Base-by-base conservation (phyloP, 768 basidiomycete genomes). In the Mycena maculata region DNA sequence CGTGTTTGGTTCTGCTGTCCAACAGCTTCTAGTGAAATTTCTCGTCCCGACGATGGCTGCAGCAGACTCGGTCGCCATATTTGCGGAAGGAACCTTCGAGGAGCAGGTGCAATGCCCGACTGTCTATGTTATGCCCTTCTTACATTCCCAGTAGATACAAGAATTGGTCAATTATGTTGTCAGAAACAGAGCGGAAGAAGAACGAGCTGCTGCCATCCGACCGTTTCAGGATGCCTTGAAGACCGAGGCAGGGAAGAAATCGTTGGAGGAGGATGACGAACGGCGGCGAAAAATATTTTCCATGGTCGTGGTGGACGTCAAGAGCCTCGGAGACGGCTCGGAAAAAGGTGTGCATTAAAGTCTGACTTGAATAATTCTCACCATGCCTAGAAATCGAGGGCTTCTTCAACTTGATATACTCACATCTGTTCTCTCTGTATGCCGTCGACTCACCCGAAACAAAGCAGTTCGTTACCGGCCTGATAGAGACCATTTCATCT, bases 11-110 rank as follows among this genome's bases (percentile, higher is more conserved):
- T 63, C n/a, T 82, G 76, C 79, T 80, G 71, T 75, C 70, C 78
- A 76, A 71, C n/a, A 65, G 76, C 79, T 71, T 77, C 39, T 25
- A 6, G 13, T 38, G 50, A 61, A 60, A 65, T 60, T 68, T 64
- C 65, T 63, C 45, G 20, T 49, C 30, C 45, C 49, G 48, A 65
- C 59, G 22, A 93, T 94, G 92, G 79, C 88, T 63, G 78, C 76
- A 70, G 83, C 90, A 71, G 93, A 94, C 80, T 92, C 92, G 42
- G 84, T 95, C 62, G 89, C 93, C 65, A 88, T 95, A 70, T 95
- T 94, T 75, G 89, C 92, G 22, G 94, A 96, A 79, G 94, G 94
- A 55, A 94, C 93, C 2, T 95, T 92, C 72, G 90, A 92, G 76
- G 94, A 96, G 78, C 92, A 94, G 88, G 93, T 92, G 76, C 71